Percentiles rank a stretch among this genome's conserved stretches.
Evolutionary conservation across 345 rosid species (phyloP).

Genomic region (Syzygium grande): DNA sequence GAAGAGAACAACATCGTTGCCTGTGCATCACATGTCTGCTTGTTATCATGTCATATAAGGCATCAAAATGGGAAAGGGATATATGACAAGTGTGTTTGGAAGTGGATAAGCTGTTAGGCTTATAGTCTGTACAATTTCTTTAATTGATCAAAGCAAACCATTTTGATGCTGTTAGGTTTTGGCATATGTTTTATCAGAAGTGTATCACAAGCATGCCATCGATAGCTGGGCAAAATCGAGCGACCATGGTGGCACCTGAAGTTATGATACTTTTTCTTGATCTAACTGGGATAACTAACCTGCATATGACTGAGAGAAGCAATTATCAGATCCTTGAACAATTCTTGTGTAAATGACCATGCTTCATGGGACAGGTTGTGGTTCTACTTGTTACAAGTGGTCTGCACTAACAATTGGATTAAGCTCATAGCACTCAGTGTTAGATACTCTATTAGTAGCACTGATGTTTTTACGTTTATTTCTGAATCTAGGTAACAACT

Average conservation of each 20-base stretch:
- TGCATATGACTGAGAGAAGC: neutral
- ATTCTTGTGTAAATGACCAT: neutral
- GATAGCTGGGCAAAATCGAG: neutral
- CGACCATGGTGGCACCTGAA: neutral
- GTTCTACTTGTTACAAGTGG: neutral
- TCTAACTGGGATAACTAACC: neutral
- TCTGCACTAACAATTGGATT: neutral
- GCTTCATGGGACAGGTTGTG: neutral
- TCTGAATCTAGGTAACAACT: constrained; percentile 49
- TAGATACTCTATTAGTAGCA: neutral
- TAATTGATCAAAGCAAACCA: neutral
- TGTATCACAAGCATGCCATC: neutral
- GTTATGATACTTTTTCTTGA: neutral
- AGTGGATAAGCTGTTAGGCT: neutral
- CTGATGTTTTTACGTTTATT: neutral
- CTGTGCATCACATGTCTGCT: neutral
- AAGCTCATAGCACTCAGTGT: neutral
- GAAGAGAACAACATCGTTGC: neutral
- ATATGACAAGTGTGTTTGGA: neutral
- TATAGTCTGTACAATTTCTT: neutral
- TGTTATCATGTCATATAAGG: neutral
- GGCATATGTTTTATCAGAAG: neutral
- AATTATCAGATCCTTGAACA: neutral
- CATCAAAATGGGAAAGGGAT: neutral
- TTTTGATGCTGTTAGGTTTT: neutral